These are phyloP conservation scores for Stereum hirsutum DNA, from an alignment of 1,284 basidiomycete species.

Conservation along the genomic window DNA sequence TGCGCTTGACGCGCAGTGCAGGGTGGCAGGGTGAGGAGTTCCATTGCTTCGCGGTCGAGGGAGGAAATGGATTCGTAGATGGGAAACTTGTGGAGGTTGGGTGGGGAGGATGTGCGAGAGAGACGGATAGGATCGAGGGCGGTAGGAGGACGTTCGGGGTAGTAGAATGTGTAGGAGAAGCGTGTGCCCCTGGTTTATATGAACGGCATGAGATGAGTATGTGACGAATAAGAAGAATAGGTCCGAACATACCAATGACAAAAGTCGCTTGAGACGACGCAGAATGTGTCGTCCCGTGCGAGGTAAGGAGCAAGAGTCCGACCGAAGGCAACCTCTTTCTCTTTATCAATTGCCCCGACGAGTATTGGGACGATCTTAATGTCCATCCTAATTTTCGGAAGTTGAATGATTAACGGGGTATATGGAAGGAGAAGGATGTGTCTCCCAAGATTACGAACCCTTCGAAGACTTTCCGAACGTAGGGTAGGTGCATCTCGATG, in stretches of 20 bases:
- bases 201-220: background rate
- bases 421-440: background rate
- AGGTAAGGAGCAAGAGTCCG: conserved; percentile 75
- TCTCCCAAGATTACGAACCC: conserved; percentile 35
- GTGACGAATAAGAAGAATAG: background rate
- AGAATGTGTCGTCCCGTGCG: conserved; percentile 69
- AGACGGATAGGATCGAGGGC: conserved; percentile 40
- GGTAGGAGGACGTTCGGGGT: conserved; percentile 54
- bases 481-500: conserved; percentile 97
- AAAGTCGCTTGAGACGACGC: conserved; percentile 93
- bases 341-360: conserved; percentile 72
- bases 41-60: conserved; percentile 77
- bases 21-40: conserved; percentile 55
- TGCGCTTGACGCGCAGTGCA: conserved; percentile 45
- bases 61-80: conserved; percentile 67
- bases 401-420: background rate
- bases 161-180: conserved; percentile 90
- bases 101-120: conserved; percentile 32
- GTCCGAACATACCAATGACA: conserved; percentile 85
- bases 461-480: conserved; percentile 82
- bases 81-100: conserved; percentile 33
- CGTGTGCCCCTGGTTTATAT: conserved; percentile 84
- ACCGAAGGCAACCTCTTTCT: conserved; percentile 58
- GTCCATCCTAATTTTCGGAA: conserved; percentile 37
- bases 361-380: conserved; percentile 87